These are phyloP conservation scores for Colletotrichum phormii DNA, from an alignment of 2,329 filamentous ascomycete species.

Conservation along the genomic window DNA sequence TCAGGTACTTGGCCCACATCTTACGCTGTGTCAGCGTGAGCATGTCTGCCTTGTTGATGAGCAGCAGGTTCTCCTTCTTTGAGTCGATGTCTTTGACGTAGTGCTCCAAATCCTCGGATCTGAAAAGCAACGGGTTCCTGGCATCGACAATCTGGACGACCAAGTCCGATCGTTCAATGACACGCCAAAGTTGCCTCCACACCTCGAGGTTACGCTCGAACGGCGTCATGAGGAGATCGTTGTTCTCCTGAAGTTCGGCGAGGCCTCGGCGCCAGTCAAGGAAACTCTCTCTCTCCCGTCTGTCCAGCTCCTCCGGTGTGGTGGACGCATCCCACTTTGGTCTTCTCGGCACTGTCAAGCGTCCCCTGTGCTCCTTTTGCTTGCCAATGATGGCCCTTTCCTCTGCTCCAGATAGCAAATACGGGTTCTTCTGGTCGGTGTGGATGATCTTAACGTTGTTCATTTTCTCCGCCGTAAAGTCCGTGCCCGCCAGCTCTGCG, in stretches of 20 bases:
- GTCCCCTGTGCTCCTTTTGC: constrained; percentile 82
- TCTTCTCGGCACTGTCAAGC: constrained; percentile 88
- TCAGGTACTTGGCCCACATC: constrained; percentile 89
- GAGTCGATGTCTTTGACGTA: constrained; percentile 95
- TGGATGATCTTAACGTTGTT: constrained; percentile 99
- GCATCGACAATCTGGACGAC: constrained; percentile 99
- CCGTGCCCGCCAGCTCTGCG: constrained; percentile 95
- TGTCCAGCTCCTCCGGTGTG: constrained; percentile 84
- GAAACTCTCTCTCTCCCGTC: constrained; percentile 81
- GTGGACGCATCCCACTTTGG: constrained; percentile 90
- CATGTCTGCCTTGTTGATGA: constrained; percentile 99
- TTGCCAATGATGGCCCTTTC: constrained; percentile 83
- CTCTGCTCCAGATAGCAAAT: constrained; percentile 85
- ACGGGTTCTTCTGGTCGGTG: constrained; percentile 94
- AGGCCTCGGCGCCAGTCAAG: constrained; percentile 90
- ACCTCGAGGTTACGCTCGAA: constrained; percentile 98
- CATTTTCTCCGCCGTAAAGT: constrained; percentile 99
- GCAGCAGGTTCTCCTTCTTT: constrained; percentile 88
- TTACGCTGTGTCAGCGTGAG: constrained; percentile 88
- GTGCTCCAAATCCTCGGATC: constrained; percentile 90
- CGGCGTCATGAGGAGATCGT: constrained; percentile 95
- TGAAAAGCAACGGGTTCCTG: constrained; percentile 91
- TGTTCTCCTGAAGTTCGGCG: constrained; percentile 92
- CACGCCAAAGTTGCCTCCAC: constrained; percentile 97
- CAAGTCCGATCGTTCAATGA: constrained; percentile 95